These are phyloP conservation scores for Vigna mungo DNA, from an alignment of 306 rosid genomes.

Conservation along the genomic window DNA sequence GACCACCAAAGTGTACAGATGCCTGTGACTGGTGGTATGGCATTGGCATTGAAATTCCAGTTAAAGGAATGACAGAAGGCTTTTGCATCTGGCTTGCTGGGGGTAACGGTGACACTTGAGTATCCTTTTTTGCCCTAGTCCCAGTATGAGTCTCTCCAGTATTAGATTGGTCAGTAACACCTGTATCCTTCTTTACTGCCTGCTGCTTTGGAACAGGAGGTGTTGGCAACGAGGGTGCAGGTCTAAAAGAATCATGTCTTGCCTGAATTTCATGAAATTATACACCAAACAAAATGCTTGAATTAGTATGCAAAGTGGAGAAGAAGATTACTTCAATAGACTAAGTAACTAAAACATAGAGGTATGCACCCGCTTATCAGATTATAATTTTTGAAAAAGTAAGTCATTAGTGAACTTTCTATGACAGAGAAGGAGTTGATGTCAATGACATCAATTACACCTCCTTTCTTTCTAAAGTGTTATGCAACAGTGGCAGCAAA, in stretches of 20 bases:
- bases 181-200: constrained; percentile 62
- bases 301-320: constrained; percentile 4
- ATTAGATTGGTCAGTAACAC: constrained; percentile 52
- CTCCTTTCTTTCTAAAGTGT: constrained; percentile 14
- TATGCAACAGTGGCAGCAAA: background rate
- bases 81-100: constrained; percentile 68
- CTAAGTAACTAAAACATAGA: background rate
- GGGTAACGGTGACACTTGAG: constrained; percentile 54
- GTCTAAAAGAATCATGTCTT: constrained; percentile 63
- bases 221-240: constrained; percentile 61
- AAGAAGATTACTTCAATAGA: constrained; percentile 6
- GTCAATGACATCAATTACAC: background rate
- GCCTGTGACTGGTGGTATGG: constrained; percentile 76
- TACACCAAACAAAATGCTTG: constrained; percentile 16
- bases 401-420: background rate
- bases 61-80: constrained; percentile 61
- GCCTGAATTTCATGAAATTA: constrained; percentile 57
- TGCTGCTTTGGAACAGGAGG: constrained; percentile 77
- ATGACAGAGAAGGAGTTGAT: background rate
- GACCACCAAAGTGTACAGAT: constrained; percentile 73
- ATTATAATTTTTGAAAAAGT: background rate
- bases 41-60: constrained; percentile 70
- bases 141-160: constrained; percentile 54
- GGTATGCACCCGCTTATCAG: constrained; percentile 1
- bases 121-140: constrained; percentile 64